Percentiles rank a stretch among this genome's conserved stretches.
These are phyloP conservation scores for Krasilnikovozyma curviuscula DNA, from an alignment of 768 basidiomycete genomes.

Conservation along the genomic window DNA sequence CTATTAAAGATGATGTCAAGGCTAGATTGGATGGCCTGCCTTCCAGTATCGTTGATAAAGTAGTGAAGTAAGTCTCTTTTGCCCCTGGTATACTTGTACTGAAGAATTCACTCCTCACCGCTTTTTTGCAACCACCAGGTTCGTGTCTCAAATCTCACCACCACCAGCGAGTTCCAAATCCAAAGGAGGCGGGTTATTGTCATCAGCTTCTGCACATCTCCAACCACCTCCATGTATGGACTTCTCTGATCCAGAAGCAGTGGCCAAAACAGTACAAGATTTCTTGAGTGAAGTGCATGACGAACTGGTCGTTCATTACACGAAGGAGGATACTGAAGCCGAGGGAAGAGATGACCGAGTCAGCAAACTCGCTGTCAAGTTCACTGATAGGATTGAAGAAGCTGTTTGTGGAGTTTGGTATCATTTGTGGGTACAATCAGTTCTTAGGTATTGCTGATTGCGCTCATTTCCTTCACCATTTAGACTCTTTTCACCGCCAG, in stretches of 20 bases:
- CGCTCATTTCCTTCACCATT: background rate
- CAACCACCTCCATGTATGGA: too few species aligned
- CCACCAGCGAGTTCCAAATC: conserved; percentile 3
- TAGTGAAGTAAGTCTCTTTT: conserved; percentile 11
- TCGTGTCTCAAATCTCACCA: conserved; percentile 28
- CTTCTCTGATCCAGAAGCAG: conserved; percentile 26
- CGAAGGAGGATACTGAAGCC: conserved; percentile 22
- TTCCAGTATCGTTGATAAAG: conserved; percentile 20
- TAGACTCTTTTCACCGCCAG: conserved; percentile 60
- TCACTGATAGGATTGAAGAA: conserved; percentile 45
- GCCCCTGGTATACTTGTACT: background rate
- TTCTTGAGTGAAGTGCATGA: conserved; percentile 51
- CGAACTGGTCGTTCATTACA: conserved; percentile 32
- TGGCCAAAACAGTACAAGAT: conserved; percentile 41
- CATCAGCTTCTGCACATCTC: conserved; percentile 3
- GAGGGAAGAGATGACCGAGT: conserved; percentile 20
- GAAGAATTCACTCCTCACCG: background rate
- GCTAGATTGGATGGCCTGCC: conserved; percentile 21
- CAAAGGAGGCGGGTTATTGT: background rate
- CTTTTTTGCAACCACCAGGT: background rate
- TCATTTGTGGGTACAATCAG: conserved; percentile 68
- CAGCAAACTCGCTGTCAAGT: conserved; percentile 31
- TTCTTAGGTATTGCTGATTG: conserved; percentile 18
- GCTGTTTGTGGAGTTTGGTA: conserved; percentile 58
- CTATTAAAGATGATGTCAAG: conserved; percentile 16